Evolutionary conservation across 768 basidiomycete species (phyloP), one percentile per base, ranked within the genome.

Genomic region (Psilocybe sp.): DNA sequence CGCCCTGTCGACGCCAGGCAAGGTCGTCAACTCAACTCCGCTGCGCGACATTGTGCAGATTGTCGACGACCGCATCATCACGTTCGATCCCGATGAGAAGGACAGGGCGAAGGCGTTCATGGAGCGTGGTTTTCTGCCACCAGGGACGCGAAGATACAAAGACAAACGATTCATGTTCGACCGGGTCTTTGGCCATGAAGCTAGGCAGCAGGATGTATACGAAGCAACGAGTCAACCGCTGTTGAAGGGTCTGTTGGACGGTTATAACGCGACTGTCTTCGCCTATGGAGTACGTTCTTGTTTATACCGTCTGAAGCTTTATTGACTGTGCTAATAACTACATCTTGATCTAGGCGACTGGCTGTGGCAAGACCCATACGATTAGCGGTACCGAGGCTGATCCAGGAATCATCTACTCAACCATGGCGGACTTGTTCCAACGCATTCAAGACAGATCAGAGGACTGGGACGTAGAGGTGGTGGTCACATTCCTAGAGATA

Each of bases 311-410:
- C 28, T 45, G 4, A 4, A 37, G 44, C 9, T 19, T 18, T 31
- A n/a, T 20, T 4, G 11, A 36, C 4, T 16, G 34, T n/a, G 23
- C 19, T 32, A 33, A 37, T 42, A 40, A 33, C 19, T 46, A 43
- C 32, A 44, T 35, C 41, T 55, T 44, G 47, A 50, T 38, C 15
- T 62, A 98, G 97, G 97, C 97, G 18, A 98, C 97, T n/a, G 97
- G 97, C n/a, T 98, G 97, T 65, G 97, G 97, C 56, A 99, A 99
- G 70, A 99, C 97, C 4, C 95, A 98, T 69, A 99, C 97, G 15
- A 98, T 99, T 67, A 97, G 93, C 60, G 96, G 96, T 50, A 87
- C 89, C 34, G 86, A 88, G 40, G 64, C 67, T 16, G 89, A 96
- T 65, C 92, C 92, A 14, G 97, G 97, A 28, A 85, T 97, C 60